Conservation (phyloP, 2,329 filamentous ascomycete species). For the Nothomitra cinnamomea region DNA sequence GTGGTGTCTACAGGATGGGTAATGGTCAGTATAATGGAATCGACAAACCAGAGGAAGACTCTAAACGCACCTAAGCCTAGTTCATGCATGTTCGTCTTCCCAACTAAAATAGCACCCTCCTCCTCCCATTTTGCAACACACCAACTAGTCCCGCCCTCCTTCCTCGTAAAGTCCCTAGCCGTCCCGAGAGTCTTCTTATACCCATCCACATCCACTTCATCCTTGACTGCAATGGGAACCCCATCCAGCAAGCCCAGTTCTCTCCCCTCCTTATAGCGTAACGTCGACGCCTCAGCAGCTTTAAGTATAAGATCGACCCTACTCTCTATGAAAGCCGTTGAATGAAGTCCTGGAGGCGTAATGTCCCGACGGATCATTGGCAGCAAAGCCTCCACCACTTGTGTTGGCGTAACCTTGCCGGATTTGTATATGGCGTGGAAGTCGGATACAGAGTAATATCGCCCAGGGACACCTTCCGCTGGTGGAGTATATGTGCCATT, state of each 20-base stretch:
- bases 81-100: constrained; percentile 68
- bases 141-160: constrained; percentile 43
- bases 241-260: constrained; percentile 59
- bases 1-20: constrained; percentile 41
- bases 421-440: constrained; percentile 60
- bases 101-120: constrained; percentile 54
- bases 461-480: constrained; percentile 11
- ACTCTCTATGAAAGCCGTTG: constrained; percentile 54
- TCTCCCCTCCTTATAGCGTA: constrained; percentile 49
- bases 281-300: constrained; percentile 56
- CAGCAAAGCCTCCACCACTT: constrained; percentile 54
- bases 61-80: constrained; percentile 43
- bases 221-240: constrained; percentile 69
- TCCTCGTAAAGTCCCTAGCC: constrained; percentile 36
- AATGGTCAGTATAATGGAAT: not conserved
- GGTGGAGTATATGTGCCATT: not conserved
- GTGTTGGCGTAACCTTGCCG: constrained; percentile 51
- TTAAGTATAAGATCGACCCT: constrained; percentile 44
- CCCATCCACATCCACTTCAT: constrained; percentile 56
- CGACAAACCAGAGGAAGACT: not conserved
- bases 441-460: constrained; percentile 56
- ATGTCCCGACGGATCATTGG: constrained; percentile 48
- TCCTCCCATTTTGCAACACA: constrained; percentile 55
- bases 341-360: constrained; percentile 40
- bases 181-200: constrained; percentile 53